Conservation (phyloP, 2,329 filamentous ascomycete genomes). For the Tetracladium maxilliforme region DNA sequence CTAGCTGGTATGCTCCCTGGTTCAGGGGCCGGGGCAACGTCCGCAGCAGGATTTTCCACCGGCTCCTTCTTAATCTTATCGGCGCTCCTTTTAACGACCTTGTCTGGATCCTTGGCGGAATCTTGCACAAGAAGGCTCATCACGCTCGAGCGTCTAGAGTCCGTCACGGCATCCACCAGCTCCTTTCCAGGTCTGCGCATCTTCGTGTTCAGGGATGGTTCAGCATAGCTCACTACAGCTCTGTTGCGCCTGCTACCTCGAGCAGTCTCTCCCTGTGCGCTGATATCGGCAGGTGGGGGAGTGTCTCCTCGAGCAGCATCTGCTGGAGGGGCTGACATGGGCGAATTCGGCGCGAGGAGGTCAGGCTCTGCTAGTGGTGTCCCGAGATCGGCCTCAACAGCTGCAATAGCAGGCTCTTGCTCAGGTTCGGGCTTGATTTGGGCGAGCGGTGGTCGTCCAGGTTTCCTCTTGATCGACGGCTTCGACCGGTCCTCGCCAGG, state of each 20-base stretch:
- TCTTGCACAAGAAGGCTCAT: no score
- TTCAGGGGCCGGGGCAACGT: no score
- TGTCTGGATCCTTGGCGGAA: no score
- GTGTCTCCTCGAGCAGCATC: constrained; percentile 35
- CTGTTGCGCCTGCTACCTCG: constrained; percentile 54
- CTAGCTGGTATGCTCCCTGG: no score
- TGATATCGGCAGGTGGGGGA: constrained; percentile 43
- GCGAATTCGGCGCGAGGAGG: constrained; percentile 31
- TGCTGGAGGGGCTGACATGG: constrained; percentile 18
- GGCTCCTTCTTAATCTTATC: no score
- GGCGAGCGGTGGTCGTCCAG: constrained; percentile 3
- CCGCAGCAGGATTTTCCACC: no score
- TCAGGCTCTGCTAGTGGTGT: constrained; percentile 22
- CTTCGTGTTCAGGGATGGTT: constrained; percentile 69
- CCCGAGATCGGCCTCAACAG: constrained; percentile 13
- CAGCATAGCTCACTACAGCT: constrained; percentile 62
- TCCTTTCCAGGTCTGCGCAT: constrained; percentile 72
- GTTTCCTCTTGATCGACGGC: constrained; percentile 1
- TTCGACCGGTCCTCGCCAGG: constrained; percentile 7
- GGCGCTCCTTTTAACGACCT: no score
- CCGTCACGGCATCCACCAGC: constrained; percentile 57
- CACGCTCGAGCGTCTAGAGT: no score
- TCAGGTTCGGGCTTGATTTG: constrained; percentile 15
- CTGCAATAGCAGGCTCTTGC: constrained; percentile 12
- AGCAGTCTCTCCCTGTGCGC: constrained; percentile 36